phyloP scores from a whole-genome alignment of 2,329 filamentous ascomycete species.

The Cytospora schulzeri region DNA sequence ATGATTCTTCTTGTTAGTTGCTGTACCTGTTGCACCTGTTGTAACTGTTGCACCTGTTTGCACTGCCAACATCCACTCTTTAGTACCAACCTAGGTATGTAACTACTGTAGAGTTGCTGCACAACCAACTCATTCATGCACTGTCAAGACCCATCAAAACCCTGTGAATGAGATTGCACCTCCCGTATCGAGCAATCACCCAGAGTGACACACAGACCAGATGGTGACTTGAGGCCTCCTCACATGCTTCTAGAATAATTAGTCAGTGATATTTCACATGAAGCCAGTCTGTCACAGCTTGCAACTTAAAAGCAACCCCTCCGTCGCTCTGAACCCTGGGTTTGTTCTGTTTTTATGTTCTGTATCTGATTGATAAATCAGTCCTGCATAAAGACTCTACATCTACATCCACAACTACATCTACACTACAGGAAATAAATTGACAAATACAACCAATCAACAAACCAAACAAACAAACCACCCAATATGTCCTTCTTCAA shows the following conservation, averaged over 20 bases:
- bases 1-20: constrained; percentile 12
- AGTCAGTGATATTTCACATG: not conserved
- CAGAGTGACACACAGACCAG: constrained; percentile 8
- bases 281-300: constrained; percentile 12
- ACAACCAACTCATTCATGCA: constrained; percentile 23
- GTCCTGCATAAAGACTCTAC: not conserved
- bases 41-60: too few relatives aligned
- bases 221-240: constrained; percentile 21
- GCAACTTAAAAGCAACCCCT: constrained; percentile 22
- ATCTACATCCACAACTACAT: too few relatives aligned
- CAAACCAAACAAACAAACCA: not conserved
- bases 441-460: too few relatives aligned
- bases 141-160: not conserved
- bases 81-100: too few relatives aligned
- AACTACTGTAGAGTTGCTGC: too few relatives aligned
- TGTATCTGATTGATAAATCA: too few relatives aligned
- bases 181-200: constrained; percentile 1
- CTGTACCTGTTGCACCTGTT: too few relatives aligned
- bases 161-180: not conserved
- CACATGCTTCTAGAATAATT: not conserved
- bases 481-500: constrained; percentile 42
- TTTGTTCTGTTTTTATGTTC: constrained; percentile 1
- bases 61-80: constrained; percentile 14
- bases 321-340: constrained; percentile 4
- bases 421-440: too few relatives aligned